Conservation (phyloP, 2,329 filamentous ascomycete species). For the Colletotrichum melonis region DNA sequence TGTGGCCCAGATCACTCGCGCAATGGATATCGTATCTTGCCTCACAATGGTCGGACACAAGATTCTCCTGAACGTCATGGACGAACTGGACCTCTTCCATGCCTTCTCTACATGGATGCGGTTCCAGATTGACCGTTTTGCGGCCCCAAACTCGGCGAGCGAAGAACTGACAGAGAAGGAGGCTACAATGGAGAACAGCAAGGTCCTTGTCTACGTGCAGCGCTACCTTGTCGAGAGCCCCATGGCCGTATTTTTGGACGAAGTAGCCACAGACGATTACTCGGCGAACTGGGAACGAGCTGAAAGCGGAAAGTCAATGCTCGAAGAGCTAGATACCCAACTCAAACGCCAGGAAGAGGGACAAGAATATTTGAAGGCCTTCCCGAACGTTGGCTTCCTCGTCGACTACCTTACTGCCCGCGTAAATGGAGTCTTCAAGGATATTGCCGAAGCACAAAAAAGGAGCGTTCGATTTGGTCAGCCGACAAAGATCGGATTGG, state of each 20-base stretch:
- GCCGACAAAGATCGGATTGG: constrained; percentile 57
- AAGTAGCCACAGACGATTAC: constrained; percentile 62
- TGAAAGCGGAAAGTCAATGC: constrained; percentile 49
- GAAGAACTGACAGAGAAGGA: constrained; percentile 85
- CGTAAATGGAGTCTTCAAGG: constrained; percentile 71
- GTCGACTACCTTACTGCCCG: constrained; percentile 68
- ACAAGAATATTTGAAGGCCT: constrained; percentile 58
- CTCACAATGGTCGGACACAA: constrained; percentile 82
- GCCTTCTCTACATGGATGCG: constrained; percentile 88
- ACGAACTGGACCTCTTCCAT: constrained; percentile 81
- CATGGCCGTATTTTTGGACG: constrained; percentile 70
- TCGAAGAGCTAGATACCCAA: constrained; percentile 56
- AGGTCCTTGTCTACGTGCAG: constrained; percentile 82
- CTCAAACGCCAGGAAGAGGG: constrained; percentile 57
- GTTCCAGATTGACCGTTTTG: constrained; percentile 83
- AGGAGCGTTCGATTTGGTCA: constrained; percentile 76
- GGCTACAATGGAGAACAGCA: constrained; percentile 77
- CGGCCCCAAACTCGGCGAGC: constrained; percentile 67
- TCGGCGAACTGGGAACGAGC: constrained; percentile 56
- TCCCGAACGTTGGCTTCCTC: constrained; percentile 73
- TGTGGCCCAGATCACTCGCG: constrained; percentile 69
- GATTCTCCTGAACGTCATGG: constrained; percentile 75
- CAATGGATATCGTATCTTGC: constrained; percentile 78
- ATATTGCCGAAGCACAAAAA: constrained; percentile 77
- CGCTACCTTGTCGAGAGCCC: constrained; percentile 75